Evolutionary conservation across 2,329 filamentous ascomycete species (phyloP), one percentile per base, ranked within the genome.

Genomic region (Ploettnerulaceae sp.): DNA sequence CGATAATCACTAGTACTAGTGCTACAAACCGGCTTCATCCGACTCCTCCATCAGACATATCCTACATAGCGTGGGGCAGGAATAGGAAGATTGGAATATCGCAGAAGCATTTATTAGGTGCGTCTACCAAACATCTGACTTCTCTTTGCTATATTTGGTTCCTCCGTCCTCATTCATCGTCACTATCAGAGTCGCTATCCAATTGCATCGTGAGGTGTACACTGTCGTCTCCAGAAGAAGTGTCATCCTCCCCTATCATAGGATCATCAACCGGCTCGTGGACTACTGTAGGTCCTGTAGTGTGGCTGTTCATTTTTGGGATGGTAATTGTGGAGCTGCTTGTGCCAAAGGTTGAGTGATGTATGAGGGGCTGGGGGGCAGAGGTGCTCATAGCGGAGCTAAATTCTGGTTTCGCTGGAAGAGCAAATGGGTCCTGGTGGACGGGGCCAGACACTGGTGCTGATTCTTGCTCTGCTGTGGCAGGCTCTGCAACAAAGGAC

Each of bases 61-160:
- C n/a, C n/a, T n/a, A n/a, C n/a, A n/a, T n/a, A n/a, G n/a, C n/a
- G n/a, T n/a, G n/a, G n/a, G n/a, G n/a, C n/a, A n/a, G n/a, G n/a
- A n/a, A n/a, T n/a, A n/a, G n/a, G n/a, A n/a, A n/a, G n/a, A n/a
- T n/a, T n/a, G n/a, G n/a, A n/a, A n/a, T 61, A 53, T 74, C 14
- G 67, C 66, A 52, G 76, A 81, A 51, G 70, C 65, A 55, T 76
- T 77, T 51, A 84, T 76, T 24, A 74, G 73, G 35, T 74, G 69
- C 12, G 77, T 79, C 44, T 82, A 82, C 0, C 67, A 64, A 4
- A 82, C 67, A 34, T 79, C 61, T 3, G n/a, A n/a, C n/a, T n/a
- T n/a, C n/a, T n/a, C n/a, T 66, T 64, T 2, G 69, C 69, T 1
- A 79, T 83, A 51, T 77, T 73, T 11, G 68, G 65, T 1, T 28